Base-by-base conservation (phyloP, 116 monocot species). In the Iris pallida region DNA sequence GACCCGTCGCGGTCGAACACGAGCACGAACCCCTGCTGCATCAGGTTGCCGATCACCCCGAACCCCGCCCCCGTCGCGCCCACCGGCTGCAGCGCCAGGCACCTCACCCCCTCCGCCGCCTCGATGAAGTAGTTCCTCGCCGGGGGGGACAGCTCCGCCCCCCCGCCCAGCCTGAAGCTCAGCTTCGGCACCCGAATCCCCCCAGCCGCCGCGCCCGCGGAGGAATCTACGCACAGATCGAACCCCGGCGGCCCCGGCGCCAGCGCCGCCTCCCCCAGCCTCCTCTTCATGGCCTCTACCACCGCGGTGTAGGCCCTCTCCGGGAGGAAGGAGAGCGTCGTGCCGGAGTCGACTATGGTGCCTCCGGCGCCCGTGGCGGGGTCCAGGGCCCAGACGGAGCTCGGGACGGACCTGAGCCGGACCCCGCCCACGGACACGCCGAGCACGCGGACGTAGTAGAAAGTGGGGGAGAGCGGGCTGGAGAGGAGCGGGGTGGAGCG, bases 271-370 rank as follows among this genome's bases (percentile, higher is more conserved):
- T 3, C 1, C 20, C 57, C 9, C 0, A 69, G 16, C 4, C 44
- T 16, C 8, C 46, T 5, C 1, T 16, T 19, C 77, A 85, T 77
- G 0, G 73, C 77, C 7, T 53, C 60, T 0, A 85, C 57, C 18
- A 85, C 58, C 69, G 66, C 20, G 19, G 52, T 40, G 71, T 80
- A 85, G 19, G 85, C 85, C 4, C 67, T 16, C 14, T 45, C 67
- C 4, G 85, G 80, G 46, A 85, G 69, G 77, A 85, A 77, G 51
- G 70, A 62, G 51, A 85, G 65, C 0, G 80, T 85, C 7, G 85
- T 85, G 51, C 85, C 85, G 49, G 85, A 77, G 63, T 85, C 85
- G 53, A 85, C 30, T 14, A 85, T 59, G 51, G 77, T 77, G 53
- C 85, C 85, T 16, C 85, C 85, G 12, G 10, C 16, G 40, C 79